These are phyloP conservation scores for Trichoderma arundinaceum DNA, from an alignment of 2,329 filamentous ascomycete species.

Conservation along the genomic window DNA sequence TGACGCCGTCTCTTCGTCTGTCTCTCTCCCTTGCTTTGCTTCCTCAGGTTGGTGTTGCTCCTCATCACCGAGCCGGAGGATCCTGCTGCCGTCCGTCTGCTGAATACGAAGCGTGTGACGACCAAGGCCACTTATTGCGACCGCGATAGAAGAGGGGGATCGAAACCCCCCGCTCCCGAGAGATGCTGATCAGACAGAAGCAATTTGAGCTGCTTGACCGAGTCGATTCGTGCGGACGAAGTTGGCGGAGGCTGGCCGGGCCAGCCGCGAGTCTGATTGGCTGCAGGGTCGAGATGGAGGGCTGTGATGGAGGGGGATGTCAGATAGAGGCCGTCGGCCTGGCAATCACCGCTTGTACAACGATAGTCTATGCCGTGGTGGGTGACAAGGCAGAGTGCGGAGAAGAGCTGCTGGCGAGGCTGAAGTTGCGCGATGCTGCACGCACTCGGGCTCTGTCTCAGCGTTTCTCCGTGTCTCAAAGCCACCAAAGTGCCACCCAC, in stretches of 20 bases:
- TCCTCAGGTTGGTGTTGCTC: too few relatives aligned
- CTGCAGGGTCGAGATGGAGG: neutral
- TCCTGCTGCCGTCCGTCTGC: neutral
- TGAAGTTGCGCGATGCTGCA: too few relatives aligned
- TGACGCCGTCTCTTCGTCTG: neutral
- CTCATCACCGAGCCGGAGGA: neutral
- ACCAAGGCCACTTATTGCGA: neutral
- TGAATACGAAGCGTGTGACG: constrained; percentile 22
- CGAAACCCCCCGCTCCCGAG: constrained; percentile 3
- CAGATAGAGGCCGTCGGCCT: neutral
- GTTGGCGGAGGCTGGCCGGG: neutral
- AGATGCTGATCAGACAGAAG: neutral
- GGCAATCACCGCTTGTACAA: constrained; percentile 10
- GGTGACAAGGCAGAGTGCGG: neutral
- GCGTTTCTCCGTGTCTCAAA: neutral
- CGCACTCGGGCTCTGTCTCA: neutral
- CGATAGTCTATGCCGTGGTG: neutral
- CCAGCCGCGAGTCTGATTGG: neutral
- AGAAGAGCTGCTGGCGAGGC: too few relatives aligned
- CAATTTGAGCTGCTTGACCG: neutral
- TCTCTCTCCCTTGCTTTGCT: neutral
- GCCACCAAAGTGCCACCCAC: neutral
- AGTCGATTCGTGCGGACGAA: constrained; percentile 9
- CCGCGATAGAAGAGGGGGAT: neutral
- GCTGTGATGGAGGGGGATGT: neutral